Evolutionary conservation across 1,284 basidiomycete species (phyloP), one percentile per base, ranked within the genome.

Genomic region (Cystobasidiaceae sp.): DNA sequence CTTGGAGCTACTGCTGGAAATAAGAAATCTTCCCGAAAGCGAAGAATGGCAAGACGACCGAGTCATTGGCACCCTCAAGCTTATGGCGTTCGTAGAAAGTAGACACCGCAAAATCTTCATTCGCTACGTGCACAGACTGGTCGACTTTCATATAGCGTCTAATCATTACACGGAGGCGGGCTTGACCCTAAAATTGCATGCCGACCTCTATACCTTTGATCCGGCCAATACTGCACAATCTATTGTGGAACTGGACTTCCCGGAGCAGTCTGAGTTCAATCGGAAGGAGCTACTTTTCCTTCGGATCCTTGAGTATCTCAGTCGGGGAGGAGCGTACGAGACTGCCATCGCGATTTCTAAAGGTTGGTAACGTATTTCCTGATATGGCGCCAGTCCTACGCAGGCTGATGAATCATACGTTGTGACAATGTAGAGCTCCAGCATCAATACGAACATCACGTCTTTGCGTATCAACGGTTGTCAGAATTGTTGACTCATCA

Each of bases 251-350:
- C 82, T 97, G 30, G 85, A 86, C 17, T 79, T 97, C 52, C 93
- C 93, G 0, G 86, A 90, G 37, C 94, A 98, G 75, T 93, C 89
- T 0, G 87, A 91, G 59, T 97, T 97, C 77, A 89, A 90, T 62
- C 84, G 94, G 51, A 97, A 96, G 75, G 94, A 97, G 68, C 59
- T 70, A 17, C 67, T 74, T 1, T 73, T 71, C 60, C 73, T 77
- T 72, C 73, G 77, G 25, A 77, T 78, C 39, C 73, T 79, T 13
- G 77, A 78, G 44, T 75, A 76, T 39, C 69, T 79, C 19, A 68
- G 89, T 58, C 90, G 92, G 77, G 94, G 93, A 1, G 92, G 94
- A 74, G 93, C 94, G 3, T 97, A 92, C 85, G 94, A 98, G 77
- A 88, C 85, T 60, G 93, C 92, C 1, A 85, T 96, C 56, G 89